These are phyloP conservation scores for Sanghuangporus weigelae DNA, from an alignment of 1,284 basidiomycete species.

Conservation along the genomic window DNA sequence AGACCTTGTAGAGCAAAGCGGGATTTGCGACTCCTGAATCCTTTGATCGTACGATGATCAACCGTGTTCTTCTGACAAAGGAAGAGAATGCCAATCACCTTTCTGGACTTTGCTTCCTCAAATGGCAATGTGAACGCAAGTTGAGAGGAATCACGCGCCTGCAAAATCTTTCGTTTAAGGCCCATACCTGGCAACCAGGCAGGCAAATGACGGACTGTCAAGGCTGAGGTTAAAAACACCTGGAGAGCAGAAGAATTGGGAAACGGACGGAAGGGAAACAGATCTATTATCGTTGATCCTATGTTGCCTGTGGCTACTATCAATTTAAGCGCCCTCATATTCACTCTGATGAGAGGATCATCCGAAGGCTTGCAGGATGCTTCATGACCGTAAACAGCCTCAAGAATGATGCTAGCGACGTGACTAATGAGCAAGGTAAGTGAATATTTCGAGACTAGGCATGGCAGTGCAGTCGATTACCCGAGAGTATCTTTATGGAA, in stretches of 20 bases:
- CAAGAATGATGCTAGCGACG: neutral
- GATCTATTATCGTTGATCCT: constrained; percentile 1
- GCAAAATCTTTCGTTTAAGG: constrained; percentile 1
- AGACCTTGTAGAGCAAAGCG: neutral
- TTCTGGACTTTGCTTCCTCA: neutral
- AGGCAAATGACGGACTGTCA: constrained; percentile 10
- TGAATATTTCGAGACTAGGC: neutral
- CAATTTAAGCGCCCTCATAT: neutral
- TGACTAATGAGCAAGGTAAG: neutral
- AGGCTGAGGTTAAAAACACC: neutral
- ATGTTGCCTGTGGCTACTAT: neutral
- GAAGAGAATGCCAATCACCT: neutral
- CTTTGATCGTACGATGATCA: neutral
- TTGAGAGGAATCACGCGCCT: neutral
- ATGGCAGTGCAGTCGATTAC: constrained; percentile 19
- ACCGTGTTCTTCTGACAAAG: neutral
- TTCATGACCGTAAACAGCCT: constrained; percentile 7
- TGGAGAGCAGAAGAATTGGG: too few relatives aligned
- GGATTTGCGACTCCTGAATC: neutral
- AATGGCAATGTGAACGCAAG: neutral
- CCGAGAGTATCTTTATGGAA: constrained; percentile 23
- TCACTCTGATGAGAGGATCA: neutral
- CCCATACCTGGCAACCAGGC: constrained; percentile 12
- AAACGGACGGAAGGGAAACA: constrained; percentile 8
- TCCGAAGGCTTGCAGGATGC: neutral